These are phyloP conservation scores for Colletotrichum lupini DNA, from an alignment of 2,329 filamentous ascomycete genomes.

Conservation along the genomic window DNA sequence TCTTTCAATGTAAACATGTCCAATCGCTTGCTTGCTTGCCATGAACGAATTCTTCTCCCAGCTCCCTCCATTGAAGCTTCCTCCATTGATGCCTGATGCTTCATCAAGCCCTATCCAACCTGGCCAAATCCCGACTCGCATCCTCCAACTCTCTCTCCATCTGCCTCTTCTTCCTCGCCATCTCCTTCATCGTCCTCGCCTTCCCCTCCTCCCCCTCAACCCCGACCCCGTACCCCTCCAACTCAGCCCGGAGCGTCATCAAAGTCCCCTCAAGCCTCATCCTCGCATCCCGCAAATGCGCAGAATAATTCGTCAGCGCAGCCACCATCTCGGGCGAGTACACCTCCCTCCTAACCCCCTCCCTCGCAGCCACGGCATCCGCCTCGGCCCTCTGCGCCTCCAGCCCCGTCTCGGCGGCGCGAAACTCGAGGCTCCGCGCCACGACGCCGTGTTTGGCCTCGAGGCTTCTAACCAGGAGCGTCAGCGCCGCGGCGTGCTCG, in stretches of 20 bases:
- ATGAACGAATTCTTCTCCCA: too few species aligned
- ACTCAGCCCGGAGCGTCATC: slow-evolving; percentile 52
- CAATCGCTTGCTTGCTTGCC: neutral
- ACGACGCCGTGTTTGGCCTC: slow-evolving; percentile 67
- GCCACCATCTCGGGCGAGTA: slow-evolving; percentile 57
- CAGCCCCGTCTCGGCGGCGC: slow-evolving; percentile 56
- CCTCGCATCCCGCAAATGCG: slow-evolving; percentile 61
- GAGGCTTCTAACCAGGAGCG: slow-evolving; percentile 59
- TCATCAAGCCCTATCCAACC: slow-evolving; percentile 42
- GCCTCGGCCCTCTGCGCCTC: slow-evolving; percentile 54
- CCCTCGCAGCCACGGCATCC: slow-evolving; percentile 49
- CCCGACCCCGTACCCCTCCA: slow-evolving; percentile 62
- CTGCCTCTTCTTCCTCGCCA: slow-evolving; percentile 62
- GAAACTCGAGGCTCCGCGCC: slow-evolving; percentile 62
- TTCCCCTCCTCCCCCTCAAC: slow-evolving; percentile 50
- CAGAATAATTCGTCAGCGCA: slow-evolving; percentile 59
- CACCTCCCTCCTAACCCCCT: slow-evolving; percentile 49
- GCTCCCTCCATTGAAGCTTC: too few species aligned
- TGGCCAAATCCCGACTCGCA: slow-evolving; percentile 57
- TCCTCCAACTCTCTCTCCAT: slow-evolving; percentile 63
- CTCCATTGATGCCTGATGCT: too few species aligned
- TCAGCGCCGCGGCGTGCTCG: slow-evolving; percentile 51
- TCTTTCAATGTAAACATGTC: slow-evolving; percentile 16
- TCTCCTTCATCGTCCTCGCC: slow-evolving; percentile 63
- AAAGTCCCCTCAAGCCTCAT: slow-evolving; percentile 57